Percentiles rank a stretch among this genome's conserved stretches.
Evolutionary conservation across 768 basidiomycete genomes (phyloP).

Genomic region (Suillus decipiens): DNA sequence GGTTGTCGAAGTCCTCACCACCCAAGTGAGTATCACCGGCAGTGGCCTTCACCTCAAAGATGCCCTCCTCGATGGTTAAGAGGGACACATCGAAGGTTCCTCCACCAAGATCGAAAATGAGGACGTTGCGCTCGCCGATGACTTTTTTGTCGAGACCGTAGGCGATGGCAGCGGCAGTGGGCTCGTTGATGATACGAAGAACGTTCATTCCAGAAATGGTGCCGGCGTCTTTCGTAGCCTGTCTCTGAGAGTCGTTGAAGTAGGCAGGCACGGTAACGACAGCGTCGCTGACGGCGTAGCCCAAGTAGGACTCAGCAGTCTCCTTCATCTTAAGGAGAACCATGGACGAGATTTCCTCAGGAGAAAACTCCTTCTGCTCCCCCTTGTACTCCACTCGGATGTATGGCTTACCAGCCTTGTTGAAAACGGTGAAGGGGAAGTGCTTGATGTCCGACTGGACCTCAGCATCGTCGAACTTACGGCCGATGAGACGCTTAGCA

Average conservation of each 20-base stretch:
- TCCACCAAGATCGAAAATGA: slow-evolving; percentile 98
- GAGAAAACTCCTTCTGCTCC: slow-evolving; percentile 93
- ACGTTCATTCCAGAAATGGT: slow-evolving; percentile 93
- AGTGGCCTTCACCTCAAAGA: slow-evolving; percentile 98
- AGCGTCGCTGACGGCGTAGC: slow-evolving; percentile 80
- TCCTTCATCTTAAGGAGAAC: slow-evolving; percentile 98
- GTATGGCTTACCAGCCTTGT: slow-evolving; percentile 87
- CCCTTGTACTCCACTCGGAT: slow-evolving; percentile 89
- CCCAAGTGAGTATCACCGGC: slow-evolving; percentile 98
- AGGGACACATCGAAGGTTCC: slow-evolving; percentile 99
- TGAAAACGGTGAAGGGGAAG: slow-evolving; percentile 92
- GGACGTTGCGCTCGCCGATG: slow-evolving; percentile 86
- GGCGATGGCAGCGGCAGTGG: slow-evolving; percentile 96
- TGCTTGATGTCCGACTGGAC: slow-evolving; percentile 86
- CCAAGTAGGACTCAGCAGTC: slow-evolving; percentile 95
- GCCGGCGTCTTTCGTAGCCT: slow-evolving; percentile 98
- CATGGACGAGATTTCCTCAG: slow-evolving; percentile 99
- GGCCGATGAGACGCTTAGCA: slow-evolving; percentile 96
- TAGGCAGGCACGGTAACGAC: slow-evolving; percentile 97
- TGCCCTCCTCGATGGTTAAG: slow-evolving; percentile 94
- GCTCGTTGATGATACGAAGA: slow-evolving; percentile 98
- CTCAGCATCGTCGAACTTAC: slow-evolving; percentile 84
- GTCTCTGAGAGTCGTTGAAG: slow-evolving; percentile 99
- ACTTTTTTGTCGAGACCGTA: slow-evolving; percentile 98
- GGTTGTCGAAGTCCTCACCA: slow-evolving; percentile 98